Evolutionary conservation across 192 early-diverging fungal species (phyloP), one percentile per base, ranked within the genome.

Genomic region (Coemansia sp.): DNA sequence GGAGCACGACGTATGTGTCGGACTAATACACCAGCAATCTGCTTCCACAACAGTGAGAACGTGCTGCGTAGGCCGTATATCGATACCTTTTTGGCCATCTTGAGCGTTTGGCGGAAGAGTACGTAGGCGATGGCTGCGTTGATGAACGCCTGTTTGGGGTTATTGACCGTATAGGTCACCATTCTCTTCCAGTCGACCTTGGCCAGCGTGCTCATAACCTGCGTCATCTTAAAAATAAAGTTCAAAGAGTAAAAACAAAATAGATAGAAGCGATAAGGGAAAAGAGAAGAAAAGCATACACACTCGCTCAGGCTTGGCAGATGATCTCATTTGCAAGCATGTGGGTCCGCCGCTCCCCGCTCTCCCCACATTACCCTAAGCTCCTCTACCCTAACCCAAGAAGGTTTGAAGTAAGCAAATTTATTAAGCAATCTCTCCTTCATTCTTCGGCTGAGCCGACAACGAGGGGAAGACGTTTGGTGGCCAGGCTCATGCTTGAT

Each of bases 381-480:
- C 35, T 37, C 35, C 42, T 4, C 49, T 26, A 58, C 30, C 55
- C 55, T 58, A 14, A 32, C 55, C 14, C 55, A 33, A 14, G 28
- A 28, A 58, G 30, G 13, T 6, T 10, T 28, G 10, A 7, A 3
- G 49, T 10, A 23, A 52, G 23, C 17, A 26, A 8, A 19, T 19
- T 35, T 9, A 60, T 9, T 37, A 28, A 28, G 28, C 28, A 28
- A 28, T 28, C 28, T 28, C 28, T 28, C 28, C 28, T 28, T 60
- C 16, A 60, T 38, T 85, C 84, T 46, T 85, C 77, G 10, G 76
- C 84, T 28, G 66, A 75, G 21, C 88, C 86, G 76, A 28, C 28
- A 28, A 28, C 28, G 28, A 28, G 28, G 28, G 28, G 28, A 28
- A 28, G 28, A 28, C 2, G 28, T 28, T 28, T 28, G 28, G 28